phyloP scores from a whole-genome alignment of 768 basidiomycete genomes.

The Daedalea quercina region DNA sequence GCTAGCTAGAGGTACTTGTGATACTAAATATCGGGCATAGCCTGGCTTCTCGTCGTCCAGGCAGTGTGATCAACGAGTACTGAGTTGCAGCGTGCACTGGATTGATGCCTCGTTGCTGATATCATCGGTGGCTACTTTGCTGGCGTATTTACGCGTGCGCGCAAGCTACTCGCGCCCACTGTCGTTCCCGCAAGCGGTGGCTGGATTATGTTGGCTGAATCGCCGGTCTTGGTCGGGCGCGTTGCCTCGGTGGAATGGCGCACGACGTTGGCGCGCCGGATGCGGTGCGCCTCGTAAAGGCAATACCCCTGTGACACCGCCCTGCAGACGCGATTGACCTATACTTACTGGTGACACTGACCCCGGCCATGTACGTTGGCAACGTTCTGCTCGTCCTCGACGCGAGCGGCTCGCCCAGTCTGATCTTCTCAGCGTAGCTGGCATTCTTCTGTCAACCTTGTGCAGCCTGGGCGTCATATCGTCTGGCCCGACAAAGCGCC shows the following conservation, averaged over 20 bases:
- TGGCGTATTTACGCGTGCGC: no score
- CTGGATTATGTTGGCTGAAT: not conserved
- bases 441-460: not conserved
- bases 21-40: constrained; percentile 15
- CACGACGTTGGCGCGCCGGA: not conserved
- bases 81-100: not conserved
- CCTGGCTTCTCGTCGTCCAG: not conserved
- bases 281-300: not conserved
- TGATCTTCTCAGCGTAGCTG: not conserved
- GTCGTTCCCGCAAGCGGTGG: not conserved
- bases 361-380: not conserved
- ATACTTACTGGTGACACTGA: not conserved
- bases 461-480: not conserved
- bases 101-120: not conserved
- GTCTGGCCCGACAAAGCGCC: not conserved
- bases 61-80: no score
- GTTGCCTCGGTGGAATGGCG: no score
- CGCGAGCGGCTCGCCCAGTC: not conserved
- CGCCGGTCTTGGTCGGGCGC: not conserved
- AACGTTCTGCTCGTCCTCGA: not conserved
- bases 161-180: not conserved
- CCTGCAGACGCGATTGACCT: not conserved
- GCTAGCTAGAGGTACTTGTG: constrained; percentile 23
- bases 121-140: not conserved
- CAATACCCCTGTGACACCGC: not conserved